Base-by-base conservation (phyloP, 352 stramenopile genomes). In the Phytophthora syringae region DNA sequence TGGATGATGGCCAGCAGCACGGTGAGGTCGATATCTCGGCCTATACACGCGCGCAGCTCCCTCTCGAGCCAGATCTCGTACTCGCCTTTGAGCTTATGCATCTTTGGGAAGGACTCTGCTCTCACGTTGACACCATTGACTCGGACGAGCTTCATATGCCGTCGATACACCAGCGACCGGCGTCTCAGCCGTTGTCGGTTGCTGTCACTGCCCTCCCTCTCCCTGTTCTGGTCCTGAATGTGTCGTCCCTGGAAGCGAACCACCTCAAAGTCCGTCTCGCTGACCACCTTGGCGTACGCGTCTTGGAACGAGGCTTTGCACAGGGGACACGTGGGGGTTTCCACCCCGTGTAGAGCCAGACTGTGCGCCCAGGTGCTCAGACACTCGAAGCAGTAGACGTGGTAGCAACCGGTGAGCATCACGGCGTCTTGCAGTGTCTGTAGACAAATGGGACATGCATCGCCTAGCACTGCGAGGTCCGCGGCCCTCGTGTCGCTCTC, bases 361-460 rank as follows among this genome's bases (percentile, higher is more conserved):
- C 77, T 89, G 22, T 76, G 64, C 48, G 76, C 75, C 85, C 85
- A 93, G 11, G 71, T 82, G 40, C 72, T 80, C 13, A 93, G 47
- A 58, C 85, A 93, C 57, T 79, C 77, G 61, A 78, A 77, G 61
- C 85, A 93, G 68, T 88, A 93, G 7, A 90, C 83, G 61, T 93
- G 85, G 43, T 83, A 86, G 63, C 85, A 93, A 15, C 42, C 34
- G 6, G 67, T 73, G 7, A 91, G 53, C 78, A 93, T 90, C 50
- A 84, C 81, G 0, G 85, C 48, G 52, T 84, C 76, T n/a, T 61
- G 64, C 0, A 92, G 69, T 0, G 54, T 71, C 55, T 92, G 77
- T 13, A 93, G 70, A 27, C 85, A 93, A 48, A 93, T 93, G 1
- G 85, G 58, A 37, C 85, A 93, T 15, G 75, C 71, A 55, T 92